Conservation (phyloP, 192 early-diverging fungal species). For the Rhizoclosmatium globosum region DNA sequence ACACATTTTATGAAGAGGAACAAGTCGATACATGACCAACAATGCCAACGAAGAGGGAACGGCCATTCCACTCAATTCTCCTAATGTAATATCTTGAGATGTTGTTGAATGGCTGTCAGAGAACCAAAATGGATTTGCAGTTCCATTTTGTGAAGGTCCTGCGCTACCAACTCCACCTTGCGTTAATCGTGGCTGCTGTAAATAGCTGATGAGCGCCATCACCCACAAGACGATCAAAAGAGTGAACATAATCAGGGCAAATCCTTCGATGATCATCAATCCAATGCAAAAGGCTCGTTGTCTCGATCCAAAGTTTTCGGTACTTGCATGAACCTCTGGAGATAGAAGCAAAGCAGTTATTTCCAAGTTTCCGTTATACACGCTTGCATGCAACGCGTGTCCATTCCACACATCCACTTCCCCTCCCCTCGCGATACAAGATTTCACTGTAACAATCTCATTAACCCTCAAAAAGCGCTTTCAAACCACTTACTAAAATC, state of each 20-base stretch:
- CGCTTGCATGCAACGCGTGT: constrained; percentile 40
- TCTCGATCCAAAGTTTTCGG: constrained; percentile 30
- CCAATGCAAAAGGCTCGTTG: constrained; percentile 37
- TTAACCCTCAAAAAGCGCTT: not conserved
- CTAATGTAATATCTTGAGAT: constrained; percentile 29
- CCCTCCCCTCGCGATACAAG: constrained; percentile 28
- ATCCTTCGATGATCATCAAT: constrained; percentile 40
- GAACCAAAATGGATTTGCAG: not conserved
- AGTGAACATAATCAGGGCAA: constrained; percentile 44
- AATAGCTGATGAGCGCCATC: constrained; percentile 28
- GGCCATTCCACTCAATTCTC: constrained; percentile 47
- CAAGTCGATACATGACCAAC: constrained; percentile 44
- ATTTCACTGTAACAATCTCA: constrained; percentile 12
- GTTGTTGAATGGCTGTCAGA: not conserved
- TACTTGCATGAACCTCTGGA: constrained; percentile 26
- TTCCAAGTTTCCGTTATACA: constrained; percentile 50
- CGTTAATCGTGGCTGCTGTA: constrained; percentile 4
- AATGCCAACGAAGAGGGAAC: constrained; percentile 41
- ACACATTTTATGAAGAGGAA: constrained; percentile 47
- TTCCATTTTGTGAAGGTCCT: not conserved
- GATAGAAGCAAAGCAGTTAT: constrained; percentile 29
- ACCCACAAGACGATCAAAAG: constrained; percentile 41
- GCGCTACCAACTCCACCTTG: not conserved
- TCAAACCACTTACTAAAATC: constrained; percentile 34
- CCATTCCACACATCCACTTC: constrained; percentile 47